Percentiles rank a stretch among this genome's conserved stretches.
Evolutionary conservation across 805 yeast species (phyloP).

Genomic region (Priceomyces melissophilus): DNA sequence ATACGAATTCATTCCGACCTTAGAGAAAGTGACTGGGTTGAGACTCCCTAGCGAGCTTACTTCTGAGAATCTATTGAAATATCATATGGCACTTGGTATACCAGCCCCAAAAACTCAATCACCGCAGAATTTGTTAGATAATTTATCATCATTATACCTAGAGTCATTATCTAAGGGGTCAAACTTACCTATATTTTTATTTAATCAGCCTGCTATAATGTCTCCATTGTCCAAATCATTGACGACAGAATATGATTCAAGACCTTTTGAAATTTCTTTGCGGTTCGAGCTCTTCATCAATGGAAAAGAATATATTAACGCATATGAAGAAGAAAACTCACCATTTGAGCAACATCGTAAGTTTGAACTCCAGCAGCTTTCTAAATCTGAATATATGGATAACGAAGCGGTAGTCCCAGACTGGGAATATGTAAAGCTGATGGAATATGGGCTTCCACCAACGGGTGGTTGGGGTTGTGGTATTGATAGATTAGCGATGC

Average conservation of each 20-base stretch:
- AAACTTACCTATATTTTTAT: constrained; percentile 63
- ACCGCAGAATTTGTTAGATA: constrained; percentile 62
- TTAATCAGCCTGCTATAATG: constrained; percentile 77
- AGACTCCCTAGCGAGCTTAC: constrained; percentile 45
- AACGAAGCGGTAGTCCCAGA: constrained; percentile 70
- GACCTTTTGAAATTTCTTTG: constrained; percentile 46
- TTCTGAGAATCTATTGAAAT: constrained; percentile 37
- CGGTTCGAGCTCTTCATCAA: constrained; percentile 82
- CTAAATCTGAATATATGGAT: constrained; percentile 50
- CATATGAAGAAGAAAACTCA: constrained; percentile 94
- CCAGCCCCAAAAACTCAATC: constrained; percentile 39
- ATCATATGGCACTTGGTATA: constrained; percentile 37
- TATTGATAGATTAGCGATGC: constrained; percentile 82
- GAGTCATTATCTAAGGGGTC: constrained; percentile 55
- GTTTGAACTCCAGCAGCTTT: constrained; percentile 54
- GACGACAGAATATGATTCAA: constrained; percentile 20
- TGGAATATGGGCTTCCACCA: constrained; percentile 96
- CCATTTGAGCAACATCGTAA: constrained; percentile 69
- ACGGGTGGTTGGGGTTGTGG: constrained; percentile 99
- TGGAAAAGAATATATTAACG: constrained; percentile 82
- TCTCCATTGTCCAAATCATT: constrained; percentile 86
- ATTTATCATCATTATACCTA: constrained; percentile 54
- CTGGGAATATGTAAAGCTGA: constrained; percentile 59
- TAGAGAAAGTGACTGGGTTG: constrained; percentile 52
- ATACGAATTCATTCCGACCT: constrained; percentile 64